These are phyloP conservation scores for Candida montana DNA, from an alignment of 805 yeast species.

Conservation along the genomic window DNA sequence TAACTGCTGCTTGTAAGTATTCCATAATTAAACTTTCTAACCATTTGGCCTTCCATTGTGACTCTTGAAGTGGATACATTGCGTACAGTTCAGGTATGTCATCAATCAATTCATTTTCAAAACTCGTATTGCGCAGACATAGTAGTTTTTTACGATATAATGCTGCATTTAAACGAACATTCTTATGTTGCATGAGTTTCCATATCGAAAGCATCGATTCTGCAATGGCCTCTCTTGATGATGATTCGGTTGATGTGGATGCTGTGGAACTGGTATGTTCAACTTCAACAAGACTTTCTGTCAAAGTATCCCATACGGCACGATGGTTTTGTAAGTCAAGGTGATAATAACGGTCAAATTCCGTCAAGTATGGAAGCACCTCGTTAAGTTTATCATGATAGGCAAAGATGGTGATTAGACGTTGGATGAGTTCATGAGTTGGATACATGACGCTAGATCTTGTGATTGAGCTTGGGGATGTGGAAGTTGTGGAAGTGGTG, in stretches of 20 bases:
- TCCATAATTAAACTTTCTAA: constrained; percentile 11
- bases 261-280: too few species aligned
- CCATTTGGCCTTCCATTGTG: constrained; percentile 3
- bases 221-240: constrained; percentile 2
- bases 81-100: constrained; percentile 14
- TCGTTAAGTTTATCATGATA: constrained; percentile 10
- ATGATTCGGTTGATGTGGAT: too few species aligned
- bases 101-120: constrained; percentile 6
- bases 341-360: constrained; percentile 13
- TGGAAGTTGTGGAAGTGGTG: too few species aligned
- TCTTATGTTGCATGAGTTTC: constrained; percentile 11
- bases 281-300: constrained; percentile 9
- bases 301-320: constrained; percentile 16
- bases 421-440: constrained; percentile 12
- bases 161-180: constrained; percentile 8
- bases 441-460: constrained; percentile 18
- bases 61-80: constrained; percentile 3
- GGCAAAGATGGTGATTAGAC: constrained; percentile 16
- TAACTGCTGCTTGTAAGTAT: constrained; percentile 9
- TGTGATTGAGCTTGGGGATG: constrained; percentile 5
- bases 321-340: constrained; percentile 5
- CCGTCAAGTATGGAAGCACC: constrained; percentile 11
- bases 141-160: constrained; percentile 12
- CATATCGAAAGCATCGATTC: constrained; percentile 13
- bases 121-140: constrained; percentile 6